Evolutionary conservation across 1,139 yeast genomes (phyloP).

Genomic region (Candida gigantensis): DNA sequence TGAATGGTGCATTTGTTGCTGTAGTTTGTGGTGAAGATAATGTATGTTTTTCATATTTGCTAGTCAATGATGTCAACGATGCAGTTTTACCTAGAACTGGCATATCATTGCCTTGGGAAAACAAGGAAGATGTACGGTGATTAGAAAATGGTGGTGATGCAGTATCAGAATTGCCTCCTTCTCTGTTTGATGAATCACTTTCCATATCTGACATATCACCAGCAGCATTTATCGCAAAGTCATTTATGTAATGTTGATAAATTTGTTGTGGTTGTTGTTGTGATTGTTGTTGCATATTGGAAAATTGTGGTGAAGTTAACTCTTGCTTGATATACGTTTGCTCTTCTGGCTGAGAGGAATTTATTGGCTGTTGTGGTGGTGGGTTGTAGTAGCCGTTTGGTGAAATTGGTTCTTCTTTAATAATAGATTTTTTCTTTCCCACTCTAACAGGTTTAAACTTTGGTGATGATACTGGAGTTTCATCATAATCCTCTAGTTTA

Average conservation of each 20-base stretch:
- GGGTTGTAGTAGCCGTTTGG: not conserved
- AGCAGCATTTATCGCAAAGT: not conserved
- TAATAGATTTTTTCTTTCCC: constrained; percentile 1
- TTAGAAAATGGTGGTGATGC: constrained; percentile 12
- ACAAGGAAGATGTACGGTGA: constrained; percentile 11
- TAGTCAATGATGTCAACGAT: constrained; percentile 22
- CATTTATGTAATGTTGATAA: not conserved
- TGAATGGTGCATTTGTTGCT: constrained; percentile 15
- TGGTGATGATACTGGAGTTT: constrained; percentile 9
- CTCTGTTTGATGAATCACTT: constrained; percentile 10
- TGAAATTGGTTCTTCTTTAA: not conserved
- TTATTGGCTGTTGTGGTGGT: too few relatives aligned
- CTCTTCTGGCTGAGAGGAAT: not conserved
- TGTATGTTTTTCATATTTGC: constrained; percentile 30
- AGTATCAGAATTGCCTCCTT: constrained; percentile 3
- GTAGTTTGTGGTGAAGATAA: constrained; percentile 28
- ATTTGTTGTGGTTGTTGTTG: constrained; percentile 1
- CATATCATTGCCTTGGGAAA: constrained; percentile 10
- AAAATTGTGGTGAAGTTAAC: not conserved
- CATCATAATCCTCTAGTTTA: constrained; percentile 15
- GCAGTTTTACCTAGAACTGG: constrained; percentile 15
- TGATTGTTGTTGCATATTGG: not conserved
- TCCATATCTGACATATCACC: constrained; percentile 13
- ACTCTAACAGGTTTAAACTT: constrained; percentile 5
- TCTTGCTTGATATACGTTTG: not conserved